These are phyloP conservation scores for Colletotrichum truncatum DNA, from an alignment of 2,329 filamentous ascomycete genomes.

Conservation along the genomic window DNA sequence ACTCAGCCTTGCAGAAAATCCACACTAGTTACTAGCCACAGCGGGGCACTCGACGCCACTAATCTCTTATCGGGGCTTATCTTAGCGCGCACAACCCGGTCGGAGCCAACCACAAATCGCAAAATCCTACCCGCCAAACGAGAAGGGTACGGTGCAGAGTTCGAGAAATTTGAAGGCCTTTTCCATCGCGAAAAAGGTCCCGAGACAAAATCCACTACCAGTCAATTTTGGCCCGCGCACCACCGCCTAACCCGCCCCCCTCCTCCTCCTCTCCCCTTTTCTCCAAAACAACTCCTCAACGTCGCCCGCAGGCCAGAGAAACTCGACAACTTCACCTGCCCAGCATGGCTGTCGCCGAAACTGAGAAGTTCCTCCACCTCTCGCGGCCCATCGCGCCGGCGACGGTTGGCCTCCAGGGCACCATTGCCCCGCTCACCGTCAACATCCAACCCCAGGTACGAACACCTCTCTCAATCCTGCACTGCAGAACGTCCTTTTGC, in stretches of 20 bases:
- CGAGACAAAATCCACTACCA: constrained; percentile 34
- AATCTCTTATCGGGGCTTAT: constrained; percentile 44
- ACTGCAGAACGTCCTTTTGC: not conserved
- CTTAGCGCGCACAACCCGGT: constrained; percentile 65
- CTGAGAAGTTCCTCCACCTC: constrained; percentile 92
- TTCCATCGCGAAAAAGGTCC: constrained; percentile 20
- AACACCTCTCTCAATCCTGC: constrained; percentile 31
- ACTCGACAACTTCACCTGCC: constrained; percentile 41
- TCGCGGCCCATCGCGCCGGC: constrained; percentile 90
- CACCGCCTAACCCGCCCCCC: constrained; percentile 18
- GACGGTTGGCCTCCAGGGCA: constrained; percentile 80
- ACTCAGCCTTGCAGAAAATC: constrained; percentile 33
- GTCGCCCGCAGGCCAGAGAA: constrained; percentile 7
- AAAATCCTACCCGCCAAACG: constrained; percentile 47
- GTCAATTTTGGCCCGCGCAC: constrained; percentile 30
- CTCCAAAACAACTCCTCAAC: constrained; percentile 31
- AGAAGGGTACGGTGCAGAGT: constrained; percentile 35
- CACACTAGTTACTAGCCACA: constrained; percentile 31
- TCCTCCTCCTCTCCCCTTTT: constrained; percentile 30
- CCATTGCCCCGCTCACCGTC: constrained; percentile 91
- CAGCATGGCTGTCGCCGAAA: constrained; percentile 79
- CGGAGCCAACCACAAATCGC: constrained; percentile 51
- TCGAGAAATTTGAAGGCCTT: constrained; percentile 16
- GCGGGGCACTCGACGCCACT: constrained; percentile 33
- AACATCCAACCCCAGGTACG: constrained; percentile 94